Percentiles rank a stretch among this genome's conserved stretches.
phyloP scores from a whole-genome alignment of 106 monocot genomes.

The Phalaenopsis equestris region DNA sequence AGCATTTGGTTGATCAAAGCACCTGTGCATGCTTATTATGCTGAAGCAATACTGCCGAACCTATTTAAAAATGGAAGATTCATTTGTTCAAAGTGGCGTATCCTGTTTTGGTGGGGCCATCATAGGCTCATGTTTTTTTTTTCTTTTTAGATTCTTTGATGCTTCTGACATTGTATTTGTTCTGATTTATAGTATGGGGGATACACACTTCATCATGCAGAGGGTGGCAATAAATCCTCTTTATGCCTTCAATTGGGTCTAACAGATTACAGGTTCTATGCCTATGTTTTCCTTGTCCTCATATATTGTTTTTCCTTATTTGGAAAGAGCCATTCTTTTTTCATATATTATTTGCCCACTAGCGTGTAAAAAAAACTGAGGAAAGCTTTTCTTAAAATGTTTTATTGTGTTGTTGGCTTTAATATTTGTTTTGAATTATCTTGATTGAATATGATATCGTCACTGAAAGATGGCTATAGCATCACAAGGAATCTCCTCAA shows the following conservation, averaged over 20 bases:
- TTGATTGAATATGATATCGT: too few relatives aligned
- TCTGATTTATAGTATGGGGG: conserved; percentile 73
- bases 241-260: conserved; percentile 86
- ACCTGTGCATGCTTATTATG: not conserved
- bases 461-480: too few relatives aligned
- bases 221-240: conserved; percentile 27
- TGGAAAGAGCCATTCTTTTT: not conserved
- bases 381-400: not conserved
- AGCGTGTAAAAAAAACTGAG: too few relatives aligned
- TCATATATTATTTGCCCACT: too few relatives aligned
- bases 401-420: not conserved
- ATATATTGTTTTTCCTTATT: not conserved
- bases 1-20: not conserved
- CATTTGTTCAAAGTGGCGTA: not conserved
- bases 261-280: conserved; percentile 78
- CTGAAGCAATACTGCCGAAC: not conserved
- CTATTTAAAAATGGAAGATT: not conserved
- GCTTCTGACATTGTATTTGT: not conserved
- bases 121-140: not conserved
- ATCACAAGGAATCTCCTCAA: too few relatives aligned
- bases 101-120: not conserved
- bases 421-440: too few relatives aligned
- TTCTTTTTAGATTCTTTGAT: not conserved
- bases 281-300: not conserved
- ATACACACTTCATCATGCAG: conserved; percentile 22